Evolutionary conservation across 352 stramenopile genomes (phyloP), one percentile per base, ranked within the genome.

Genomic region (Phytophthora lateralis): DNA sequence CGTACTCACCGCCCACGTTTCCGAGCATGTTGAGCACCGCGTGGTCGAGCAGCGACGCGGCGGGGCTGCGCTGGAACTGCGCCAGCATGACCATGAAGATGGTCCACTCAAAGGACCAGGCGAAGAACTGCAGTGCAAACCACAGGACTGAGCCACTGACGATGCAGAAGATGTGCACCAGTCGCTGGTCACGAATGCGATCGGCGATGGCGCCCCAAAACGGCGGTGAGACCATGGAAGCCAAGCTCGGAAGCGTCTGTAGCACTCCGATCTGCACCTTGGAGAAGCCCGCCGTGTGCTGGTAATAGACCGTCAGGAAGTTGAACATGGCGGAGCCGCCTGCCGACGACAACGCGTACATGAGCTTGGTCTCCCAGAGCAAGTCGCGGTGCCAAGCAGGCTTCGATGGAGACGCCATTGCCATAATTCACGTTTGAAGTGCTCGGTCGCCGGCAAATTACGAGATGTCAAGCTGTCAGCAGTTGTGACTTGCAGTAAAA

Each of bases 211-310:
- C 74, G 18, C 82, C 80, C 80, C 80, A 92, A 39, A 90, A 67
- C 10, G 80, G 82, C 41, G 80, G 78, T 1, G 71, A 69, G 18
- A 90, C 38, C 20, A 92, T 82, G 8, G 80, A 54, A 32, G 63
- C 74, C 45, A 92, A 67, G 48, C 65, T 65, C 15, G 73, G 80
- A 10, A 92, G 62, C 17, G 80, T 82, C 69, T 89, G 80, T 43
- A 92, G 60, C 41, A 89, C 55, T 34, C 80, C 79, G 55, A 90
- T 90, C 66, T 92, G 73, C n/a, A 82, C 67, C 54, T 92, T 90
- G 62, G 72, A 76, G 61, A 88, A 88, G 9, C 61, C 46, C 15
- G 71, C 68, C 42, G 69, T 75, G 49, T 88, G 68, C 62, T 90
- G 68, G 64, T 76, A 89, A 52, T 81, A 90, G 21, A 91, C 78